Conservation (phyloP, 495 filamentous ascomycete genomes). For the Xylaria venustula region DNA sequence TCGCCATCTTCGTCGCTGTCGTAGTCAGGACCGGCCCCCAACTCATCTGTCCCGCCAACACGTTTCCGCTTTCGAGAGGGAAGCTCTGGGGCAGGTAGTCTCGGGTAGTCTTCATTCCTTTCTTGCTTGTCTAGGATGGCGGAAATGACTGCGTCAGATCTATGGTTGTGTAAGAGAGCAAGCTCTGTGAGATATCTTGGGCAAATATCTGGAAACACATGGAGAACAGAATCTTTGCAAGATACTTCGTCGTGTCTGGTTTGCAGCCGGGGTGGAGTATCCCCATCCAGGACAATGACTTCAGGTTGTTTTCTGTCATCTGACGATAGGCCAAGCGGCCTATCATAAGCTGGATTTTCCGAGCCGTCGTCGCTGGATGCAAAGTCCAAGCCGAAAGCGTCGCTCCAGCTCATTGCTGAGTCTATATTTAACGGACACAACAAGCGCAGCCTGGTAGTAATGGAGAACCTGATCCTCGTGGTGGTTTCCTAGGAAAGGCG, state of each 20-base stretch:
- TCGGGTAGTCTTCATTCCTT: constrained; percentile 34
- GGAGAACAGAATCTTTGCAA: constrained; percentile 26
- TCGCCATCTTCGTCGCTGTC: constrained; percentile 17
- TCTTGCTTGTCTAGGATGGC: constrained; percentile 35
- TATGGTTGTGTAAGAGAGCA: constrained; percentile 10
- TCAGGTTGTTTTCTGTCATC: background rate
- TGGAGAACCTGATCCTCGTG: background rate
- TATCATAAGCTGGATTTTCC: background rate
- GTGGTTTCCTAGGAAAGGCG: no score
- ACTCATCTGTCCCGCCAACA: background rate
- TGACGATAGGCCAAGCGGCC: background rate
- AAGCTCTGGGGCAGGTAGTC: background rate
- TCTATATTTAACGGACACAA: background rate
- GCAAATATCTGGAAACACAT: constrained; percentile 42
- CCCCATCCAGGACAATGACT: background rate
- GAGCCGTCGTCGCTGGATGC: no score
- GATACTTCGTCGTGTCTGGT: background rate
- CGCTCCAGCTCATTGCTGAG: background rate
- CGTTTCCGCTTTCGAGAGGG: constrained; percentile 38
- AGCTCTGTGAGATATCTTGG: constrained; percentile 24
- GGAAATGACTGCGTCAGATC: constrained; percentile 20
- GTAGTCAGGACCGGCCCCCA: background rate
- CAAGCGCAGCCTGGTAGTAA: background rate
- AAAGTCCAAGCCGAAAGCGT: background rate
- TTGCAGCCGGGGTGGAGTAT: background rate